These are phyloP conservation scores for Nectriaceae sp. DNA, from an alignment of 2,329 filamentous ascomycete genomes.

Conservation along the genomic window DNA sequence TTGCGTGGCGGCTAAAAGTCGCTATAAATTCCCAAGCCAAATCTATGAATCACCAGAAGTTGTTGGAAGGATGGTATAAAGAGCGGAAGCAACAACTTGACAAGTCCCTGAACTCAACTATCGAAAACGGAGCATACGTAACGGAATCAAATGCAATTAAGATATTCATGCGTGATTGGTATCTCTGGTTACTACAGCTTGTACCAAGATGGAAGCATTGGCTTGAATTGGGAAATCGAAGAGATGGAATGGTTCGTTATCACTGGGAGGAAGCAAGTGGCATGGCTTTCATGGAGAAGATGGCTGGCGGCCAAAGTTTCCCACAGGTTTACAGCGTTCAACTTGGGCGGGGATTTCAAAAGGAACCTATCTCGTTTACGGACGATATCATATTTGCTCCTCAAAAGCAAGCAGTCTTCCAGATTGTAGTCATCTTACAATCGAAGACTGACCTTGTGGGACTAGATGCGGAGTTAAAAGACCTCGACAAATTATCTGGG, in stretches of 20 bases:
- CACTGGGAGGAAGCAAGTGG: slow-evolving; percentile 4
- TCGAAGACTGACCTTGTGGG: background rate
- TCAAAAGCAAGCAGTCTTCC: slow-evolving; percentile 1
- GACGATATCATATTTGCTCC: slow-evolving; percentile 5
- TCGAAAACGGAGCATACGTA: slow-evolving; percentile 14
- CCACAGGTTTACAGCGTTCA: slow-evolving; percentile 6
- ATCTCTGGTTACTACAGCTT: slow-evolving; percentile 17
- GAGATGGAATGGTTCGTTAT: slow-evolving; percentile 9
- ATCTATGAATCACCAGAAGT: background rate
- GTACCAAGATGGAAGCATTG: slow-evolving; percentile 11
- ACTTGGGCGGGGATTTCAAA: background rate
- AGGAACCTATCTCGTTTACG: background rate
- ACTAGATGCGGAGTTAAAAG: slow-evolving; percentile 3
- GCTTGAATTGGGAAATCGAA: slow-evolving; percentile 12
- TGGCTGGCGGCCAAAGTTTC: slow-evolving; percentile 5
- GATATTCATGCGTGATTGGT: slow-evolving; percentile 18
- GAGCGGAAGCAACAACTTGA: slow-evolving; percentile 24
- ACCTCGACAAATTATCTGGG: background rate
- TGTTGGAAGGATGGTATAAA: slow-evolving; percentile 12
- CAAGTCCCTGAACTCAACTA: slow-evolving; percentile 11
- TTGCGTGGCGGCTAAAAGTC: slow-evolving; percentile 35
- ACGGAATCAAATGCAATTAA: slow-evolving; percentile 8
- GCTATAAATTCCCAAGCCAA: background rate
- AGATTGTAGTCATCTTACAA: slow-evolving; percentile 1
- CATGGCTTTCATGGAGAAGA: slow-evolving; percentile 11